Conservation (phyloP, 306 rosid species). For the Lathyrus tuberosus region DNA sequence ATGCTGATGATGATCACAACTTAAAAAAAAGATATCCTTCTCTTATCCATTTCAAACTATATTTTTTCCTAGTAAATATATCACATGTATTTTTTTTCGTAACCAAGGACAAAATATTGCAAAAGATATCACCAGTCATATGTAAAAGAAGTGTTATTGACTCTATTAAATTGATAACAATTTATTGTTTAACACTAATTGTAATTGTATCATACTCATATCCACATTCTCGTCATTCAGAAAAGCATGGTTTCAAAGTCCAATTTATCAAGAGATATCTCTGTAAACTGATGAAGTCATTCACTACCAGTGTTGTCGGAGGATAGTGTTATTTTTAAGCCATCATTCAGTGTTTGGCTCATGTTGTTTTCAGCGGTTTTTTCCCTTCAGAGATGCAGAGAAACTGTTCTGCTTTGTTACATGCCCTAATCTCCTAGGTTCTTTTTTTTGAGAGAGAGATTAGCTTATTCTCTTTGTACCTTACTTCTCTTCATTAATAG, state of each 20-base stretch:
- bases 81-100: background rate
- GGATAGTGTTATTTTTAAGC: background rate
- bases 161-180: background rate
- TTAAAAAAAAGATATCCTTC: background rate
- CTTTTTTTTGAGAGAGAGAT: background rate
- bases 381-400: constrained; percentile 4
- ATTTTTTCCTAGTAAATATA: background rate
- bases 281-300: background rate
- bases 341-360: background rate
- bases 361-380: constrained; percentile 1
- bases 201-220: background rate
- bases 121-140: background rate
- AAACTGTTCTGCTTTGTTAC: constrained; percentile 3
- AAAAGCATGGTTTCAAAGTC: background rate
- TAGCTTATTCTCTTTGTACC: constrained; percentile 8
- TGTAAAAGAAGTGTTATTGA: background rate
- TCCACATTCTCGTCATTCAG: background rate
- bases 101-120: background rate
- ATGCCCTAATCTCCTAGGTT: constrained; percentile 7
- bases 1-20: background rate
- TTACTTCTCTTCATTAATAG: background rate
- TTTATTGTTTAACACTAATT: background rate
- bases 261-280: background rate
- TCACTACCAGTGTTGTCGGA: background rate
- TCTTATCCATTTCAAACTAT: background rate